Evolutionary conservation across 2,329 filamentous ascomycete species (phyloP), one percentile per base, ranked within the genome.

Genomic region (Trichoderma pleuroti): DNA sequence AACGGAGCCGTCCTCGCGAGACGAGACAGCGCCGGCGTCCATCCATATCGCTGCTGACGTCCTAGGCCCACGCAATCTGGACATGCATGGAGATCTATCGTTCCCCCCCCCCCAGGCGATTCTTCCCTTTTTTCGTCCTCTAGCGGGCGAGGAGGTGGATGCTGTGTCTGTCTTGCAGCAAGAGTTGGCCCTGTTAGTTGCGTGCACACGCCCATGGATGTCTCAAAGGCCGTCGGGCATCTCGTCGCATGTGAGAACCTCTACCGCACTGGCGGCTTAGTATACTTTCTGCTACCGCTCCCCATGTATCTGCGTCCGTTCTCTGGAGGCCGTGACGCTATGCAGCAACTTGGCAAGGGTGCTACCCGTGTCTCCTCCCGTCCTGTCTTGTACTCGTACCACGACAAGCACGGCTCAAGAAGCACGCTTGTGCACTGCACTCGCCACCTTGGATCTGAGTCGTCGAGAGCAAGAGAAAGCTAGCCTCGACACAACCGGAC

Each of bases 51-150:
- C 64, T 24, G 18, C 34, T 11, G 10, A 11, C 30, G 26, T 28
- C 28, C 32, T 56, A 24, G 39, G 52, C n/a, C 26, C 63, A 28
- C 26, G 63, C 49, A 18, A 66, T 66, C 63, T 42, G 24, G 8
- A 30, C 49, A 39, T 57, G 30, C 64, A 57, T 39, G 34, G 34
- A 67, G 64, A 67, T 67, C 64, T 16, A 57, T 57, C 63, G 49
- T 26, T 32, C 39, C 12, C 24, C 42, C 16, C 16, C 12, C 42
- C 16, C 16, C 12, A 39, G 32, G 57, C 52, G 30, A 36, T 24
- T 57, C 34, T 30, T 32, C 39, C 32, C 39, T 24, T 49, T 49
- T 46, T 24, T 46, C 21, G 64, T 52, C 18, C 30, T 57, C 18
- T 42, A 42, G 64, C 39, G 24, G 52, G 52, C 28, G n/a, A 30